Evolutionary conservation across 441 rosid genomes (phyloP).

Genomic region (Pelargonium citronellum): DNA sequence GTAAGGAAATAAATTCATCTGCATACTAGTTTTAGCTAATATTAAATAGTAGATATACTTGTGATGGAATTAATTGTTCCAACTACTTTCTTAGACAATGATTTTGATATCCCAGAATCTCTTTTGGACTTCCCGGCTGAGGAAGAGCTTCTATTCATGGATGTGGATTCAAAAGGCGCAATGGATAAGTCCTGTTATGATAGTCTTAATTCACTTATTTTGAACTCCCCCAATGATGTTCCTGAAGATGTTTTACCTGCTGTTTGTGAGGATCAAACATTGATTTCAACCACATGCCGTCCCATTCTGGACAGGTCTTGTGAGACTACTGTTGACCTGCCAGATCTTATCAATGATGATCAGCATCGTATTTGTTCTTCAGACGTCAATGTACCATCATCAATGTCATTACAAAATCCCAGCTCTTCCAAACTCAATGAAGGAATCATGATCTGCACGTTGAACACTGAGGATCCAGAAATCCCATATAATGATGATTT

Average conservation of each 20-base stretch:
- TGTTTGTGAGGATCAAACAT: conserved; percentile 22
- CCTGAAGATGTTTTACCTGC: conserved; percentile 17
- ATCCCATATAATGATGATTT: conserved; percentile 41
- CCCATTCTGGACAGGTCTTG: conserved; percentile 19
- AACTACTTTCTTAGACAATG: conserved; percentile 29
- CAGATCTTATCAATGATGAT: conserved; percentile 20
- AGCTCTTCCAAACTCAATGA: conserved; percentile 20
- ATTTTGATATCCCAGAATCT: conserved; percentile 31
- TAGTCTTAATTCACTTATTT: conserved; percentile 17
- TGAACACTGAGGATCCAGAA: conserved; percentile 48
- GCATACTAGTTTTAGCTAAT: conserved; percentile 20
- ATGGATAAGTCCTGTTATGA: conserved; percentile 21
- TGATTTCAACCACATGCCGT: conserved; percentile 18
- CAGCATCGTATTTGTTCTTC: conserved; percentile 17
- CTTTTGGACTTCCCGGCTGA: conserved; percentile 28
- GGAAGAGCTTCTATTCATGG: conserved; percentile 16
- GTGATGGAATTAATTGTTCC: conserved; percentile 25
- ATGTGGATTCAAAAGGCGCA: conserved; percentile 23
- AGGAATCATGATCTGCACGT: conserved; percentile 23
- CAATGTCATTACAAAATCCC: conserved; percentile 16
- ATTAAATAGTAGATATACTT: conserved; percentile 20
- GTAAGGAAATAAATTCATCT: conserved; percentile 18
- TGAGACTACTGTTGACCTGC: conserved; percentile 24
- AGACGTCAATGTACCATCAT: conserved; percentile 29
- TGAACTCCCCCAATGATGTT: conserved; percentile 22